Conservation (phyloP, 23 red algal genomes). For the Agarophyton chilense region DNA sequence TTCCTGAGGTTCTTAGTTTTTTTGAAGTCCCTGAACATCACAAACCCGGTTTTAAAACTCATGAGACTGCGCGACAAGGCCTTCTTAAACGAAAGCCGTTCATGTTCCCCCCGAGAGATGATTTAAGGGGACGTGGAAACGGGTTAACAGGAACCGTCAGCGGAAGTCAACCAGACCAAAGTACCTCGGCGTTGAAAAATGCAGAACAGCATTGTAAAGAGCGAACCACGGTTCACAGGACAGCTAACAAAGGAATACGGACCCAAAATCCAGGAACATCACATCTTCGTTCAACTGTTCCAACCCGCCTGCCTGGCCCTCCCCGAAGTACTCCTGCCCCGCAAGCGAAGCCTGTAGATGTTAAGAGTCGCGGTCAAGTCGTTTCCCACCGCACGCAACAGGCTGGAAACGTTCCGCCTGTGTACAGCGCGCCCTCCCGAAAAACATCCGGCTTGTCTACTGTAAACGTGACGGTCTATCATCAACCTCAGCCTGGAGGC, state of each 20-base stretch:
- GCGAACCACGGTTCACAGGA: background rate
- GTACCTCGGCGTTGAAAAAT: background rate
- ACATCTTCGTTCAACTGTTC: background rate
- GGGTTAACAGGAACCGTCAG: background rate
- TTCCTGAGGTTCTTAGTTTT: background rate
- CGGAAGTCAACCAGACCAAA: background rate
- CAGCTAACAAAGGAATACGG: background rate
- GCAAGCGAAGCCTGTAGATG: background rate
- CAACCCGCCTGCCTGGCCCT: background rate
- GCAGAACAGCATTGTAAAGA: background rate
- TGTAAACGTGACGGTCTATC: background rate
- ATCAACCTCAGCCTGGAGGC: background rate
- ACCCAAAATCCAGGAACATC: background rate
- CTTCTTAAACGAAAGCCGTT: constrained; percentile 24
- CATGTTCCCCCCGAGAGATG: constrained; percentile 35
- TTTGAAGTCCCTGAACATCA: constrained; percentile 51
- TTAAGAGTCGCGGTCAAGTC: background rate
- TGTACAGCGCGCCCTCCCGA: background rate
- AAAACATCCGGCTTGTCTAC: background rate
- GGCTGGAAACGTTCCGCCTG: constrained; percentile 29
- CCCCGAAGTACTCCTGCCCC: background rate
- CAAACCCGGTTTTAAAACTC: constrained; percentile 48
- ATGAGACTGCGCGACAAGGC: constrained; percentile 30
- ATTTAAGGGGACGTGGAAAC: background rate
- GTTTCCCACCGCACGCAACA: background rate